Percentiles rank a stretch among this genome's conserved stretches.
These are phyloP conservation scores for Chaetothyriales sp. DNA, from an alignment of 2,329 filamentous ascomycete genomes.

Conservation along the genomic window DNA sequence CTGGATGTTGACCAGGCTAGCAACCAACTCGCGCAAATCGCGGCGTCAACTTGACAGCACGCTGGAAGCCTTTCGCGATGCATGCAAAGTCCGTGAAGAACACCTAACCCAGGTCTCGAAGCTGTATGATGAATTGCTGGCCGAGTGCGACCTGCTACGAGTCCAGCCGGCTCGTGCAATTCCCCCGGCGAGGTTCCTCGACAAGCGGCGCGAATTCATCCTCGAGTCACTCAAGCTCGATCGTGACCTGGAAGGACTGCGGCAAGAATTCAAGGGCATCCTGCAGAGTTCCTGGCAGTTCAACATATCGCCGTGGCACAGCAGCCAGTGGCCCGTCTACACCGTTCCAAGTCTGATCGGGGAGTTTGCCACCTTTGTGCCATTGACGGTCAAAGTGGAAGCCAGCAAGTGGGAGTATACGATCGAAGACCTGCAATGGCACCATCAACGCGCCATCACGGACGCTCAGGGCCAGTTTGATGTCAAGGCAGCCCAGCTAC, in stretches of 20 bases:
- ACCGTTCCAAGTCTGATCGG: background rate
- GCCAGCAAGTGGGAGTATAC: no score
- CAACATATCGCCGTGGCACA: background rate
- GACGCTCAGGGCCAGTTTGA: no score
- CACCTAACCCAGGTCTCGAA: slow-evolving; percentile 6
- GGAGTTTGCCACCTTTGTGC: no score
- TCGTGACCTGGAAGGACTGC: slow-evolving; percentile 7
- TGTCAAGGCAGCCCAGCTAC: no score
- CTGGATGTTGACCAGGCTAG: slow-evolving; percentile 35
- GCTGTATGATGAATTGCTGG: slow-evolving; percentile 8
- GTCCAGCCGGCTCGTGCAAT: background rate
- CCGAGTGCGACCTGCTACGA: background rate
- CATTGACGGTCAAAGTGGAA: no score
- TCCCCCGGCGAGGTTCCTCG: slow-evolving; percentile 9
- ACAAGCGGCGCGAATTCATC: slow-evolving; percentile 10
- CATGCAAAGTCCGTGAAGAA: slow-evolving; percentile 8
- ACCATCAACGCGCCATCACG: no score
- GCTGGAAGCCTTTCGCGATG: slow-evolving; percentile 7
- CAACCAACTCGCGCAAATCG: background rate
- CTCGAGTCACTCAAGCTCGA: slow-evolving; percentile 8
- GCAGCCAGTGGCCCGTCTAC: background rate
- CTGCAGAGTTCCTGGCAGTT: no score
- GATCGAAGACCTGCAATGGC: no score
- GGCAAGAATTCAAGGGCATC: no score
- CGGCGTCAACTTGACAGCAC: slow-evolving; percentile 1